Base-by-base conservation (phyloP, 805 yeast species). In the Nakazawaea wickerhamii region DNA sequence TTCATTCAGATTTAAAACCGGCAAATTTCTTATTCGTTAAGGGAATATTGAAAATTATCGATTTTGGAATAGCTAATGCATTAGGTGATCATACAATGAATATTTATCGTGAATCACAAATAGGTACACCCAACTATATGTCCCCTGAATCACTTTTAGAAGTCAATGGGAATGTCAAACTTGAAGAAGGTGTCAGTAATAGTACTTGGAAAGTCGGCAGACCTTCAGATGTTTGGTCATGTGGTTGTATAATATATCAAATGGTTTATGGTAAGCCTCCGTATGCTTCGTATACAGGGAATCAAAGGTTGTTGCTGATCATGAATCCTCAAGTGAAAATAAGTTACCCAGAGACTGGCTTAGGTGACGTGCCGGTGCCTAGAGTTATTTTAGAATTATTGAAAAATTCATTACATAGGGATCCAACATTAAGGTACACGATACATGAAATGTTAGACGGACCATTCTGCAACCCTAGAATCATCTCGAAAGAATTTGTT, bases 61-160 rank as follows among this genome's bases (percentile, higher is more conserved):
- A 91, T 63, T 93, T 91, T 70, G 99, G 99, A 13, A 85, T 85
- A 37, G 87, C 98, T n/a, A 85, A 90, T 61, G 88, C 91, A 0
- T 88, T 93, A 1, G 93, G 95, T 1, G 96, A 90, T 41, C 86
- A 88, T 55, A 91, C 98, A 0, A 80, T 86, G 17, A 91, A 93
- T 53, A 77, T 91, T 15, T 90, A 90, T 56, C 72, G 97, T 45
- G 95, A 87, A 46, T 76, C 88, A 5, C 96, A 88, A 58, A 83
- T 89, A 40, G 99, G 99, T 4, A 91, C 99, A 0, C 96, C 96
- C 2, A 88, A 85, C 58, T 93, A 91, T 59, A 93, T 91, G 98
- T 96, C 99, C 0, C 99, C 99, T 0, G 99, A 91, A 60, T 86
- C 97, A 0, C 64, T 91, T 46, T 71, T 83, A 35, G 95, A 84